A percentile compares a stretch with the other conserved stretches of the same genome.
Evolutionary conservation across 1,139 yeast genomes (phyloP).

Genomic region (Pichia sp.): DNA sequence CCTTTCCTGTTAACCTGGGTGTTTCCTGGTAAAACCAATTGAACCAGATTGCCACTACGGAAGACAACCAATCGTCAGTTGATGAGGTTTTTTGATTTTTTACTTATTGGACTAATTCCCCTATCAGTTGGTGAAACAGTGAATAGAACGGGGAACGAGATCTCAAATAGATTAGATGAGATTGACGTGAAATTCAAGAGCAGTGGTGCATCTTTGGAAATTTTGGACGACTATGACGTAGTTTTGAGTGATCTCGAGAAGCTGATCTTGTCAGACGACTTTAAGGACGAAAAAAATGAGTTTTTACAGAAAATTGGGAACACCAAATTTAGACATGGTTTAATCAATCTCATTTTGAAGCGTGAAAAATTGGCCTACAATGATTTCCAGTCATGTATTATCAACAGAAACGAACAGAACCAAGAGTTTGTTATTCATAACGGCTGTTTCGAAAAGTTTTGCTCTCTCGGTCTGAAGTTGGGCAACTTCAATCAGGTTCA

Average conservation of each 20-base stretch:
- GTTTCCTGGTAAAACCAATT: no score
- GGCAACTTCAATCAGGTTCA: conserved; percentile 32
- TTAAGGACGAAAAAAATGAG: conserved; percentile 4
- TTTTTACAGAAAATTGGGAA: conserved; percentile 1
- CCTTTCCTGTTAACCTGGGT: neutral
- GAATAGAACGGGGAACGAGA: neutral
- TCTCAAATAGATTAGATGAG: conserved; percentile 8
- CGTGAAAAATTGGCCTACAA: conserved; percentile 45
- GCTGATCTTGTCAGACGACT: neutral
- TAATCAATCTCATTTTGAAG: conserved; percentile 48
- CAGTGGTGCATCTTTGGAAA: conserved; percentile 25
- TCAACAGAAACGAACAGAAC: neutral
- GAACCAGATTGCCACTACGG: no score
- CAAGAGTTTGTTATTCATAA: conserved; percentile 20
- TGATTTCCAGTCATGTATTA: conserved; percentile 44
- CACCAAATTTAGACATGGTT: conserved; percentile 41
- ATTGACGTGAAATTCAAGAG: conserved; percentile 19
- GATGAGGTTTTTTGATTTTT: neutral
- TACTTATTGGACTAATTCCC: neutral
- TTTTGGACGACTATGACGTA: conserved; percentile 29
- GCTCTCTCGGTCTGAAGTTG: conserved; percentile 43
- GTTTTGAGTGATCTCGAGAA: conserved; percentile 27
- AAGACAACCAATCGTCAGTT: neutral
- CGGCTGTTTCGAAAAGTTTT: conserved; percentile 44
- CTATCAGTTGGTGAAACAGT: neutral